Conservation (phyloP, 192 early-diverging fungal genomes). For the Lunasporangiospora selenospora region DNA sequence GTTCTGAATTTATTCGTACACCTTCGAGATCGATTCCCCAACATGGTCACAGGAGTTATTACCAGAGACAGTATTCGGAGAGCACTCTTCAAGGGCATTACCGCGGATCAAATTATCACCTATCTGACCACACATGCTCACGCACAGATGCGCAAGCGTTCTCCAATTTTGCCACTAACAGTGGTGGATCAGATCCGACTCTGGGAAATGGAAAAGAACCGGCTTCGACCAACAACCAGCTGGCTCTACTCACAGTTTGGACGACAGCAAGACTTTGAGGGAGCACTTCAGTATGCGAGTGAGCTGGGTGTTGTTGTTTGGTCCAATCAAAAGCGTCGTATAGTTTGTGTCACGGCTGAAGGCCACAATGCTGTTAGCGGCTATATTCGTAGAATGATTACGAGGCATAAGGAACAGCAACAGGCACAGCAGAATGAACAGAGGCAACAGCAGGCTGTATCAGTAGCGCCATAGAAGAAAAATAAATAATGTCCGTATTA, state of each 20-base stretch:
- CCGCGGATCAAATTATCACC: slow-evolving; percentile 94
- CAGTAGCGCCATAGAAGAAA: slow-evolving; percentile 16
- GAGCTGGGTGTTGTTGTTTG: slow-evolving; percentile 81
- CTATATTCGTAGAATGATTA: slow-evolving; percentile 50
- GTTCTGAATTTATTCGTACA: slow-evolving; percentile 90
- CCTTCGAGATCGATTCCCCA: slow-evolving; percentile 83
- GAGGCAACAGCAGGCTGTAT: too few relatives aligned
- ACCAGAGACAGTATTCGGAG: slow-evolving; percentile 87
- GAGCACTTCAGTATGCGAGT: slow-evolving; percentile 76
- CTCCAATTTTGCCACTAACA: slow-evolving; percentile 85
- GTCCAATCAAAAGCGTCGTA: slow-evolving; percentile 70
- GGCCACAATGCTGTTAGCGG: slow-evolving; percentile 73
- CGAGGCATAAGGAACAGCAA: slow-evolving; percentile 24
- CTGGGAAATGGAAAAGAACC: slow-evolving; percentile 96
- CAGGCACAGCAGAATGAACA: slow-evolving; percentile 18
- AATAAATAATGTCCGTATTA: not conserved
- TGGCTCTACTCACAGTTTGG: slow-evolving; percentile 83
- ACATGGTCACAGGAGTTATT: slow-evolving; percentile 90
- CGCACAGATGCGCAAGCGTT: slow-evolving; percentile 86
- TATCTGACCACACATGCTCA: slow-evolving; percentile 92
- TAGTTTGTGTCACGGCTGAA: slow-evolving; percentile 78
- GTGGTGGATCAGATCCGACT: slow-evolving; percentile 95
- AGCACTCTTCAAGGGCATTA: slow-evolving; percentile 88
- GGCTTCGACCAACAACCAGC: slow-evolving; percentile 63
- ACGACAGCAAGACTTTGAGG: slow-evolving; percentile 73